These are phyloP conservation scores for Exophiala viscosa DNA, from an alignment of 2,329 filamentous ascomycete genomes.

Conservation along the genomic window DNA sequence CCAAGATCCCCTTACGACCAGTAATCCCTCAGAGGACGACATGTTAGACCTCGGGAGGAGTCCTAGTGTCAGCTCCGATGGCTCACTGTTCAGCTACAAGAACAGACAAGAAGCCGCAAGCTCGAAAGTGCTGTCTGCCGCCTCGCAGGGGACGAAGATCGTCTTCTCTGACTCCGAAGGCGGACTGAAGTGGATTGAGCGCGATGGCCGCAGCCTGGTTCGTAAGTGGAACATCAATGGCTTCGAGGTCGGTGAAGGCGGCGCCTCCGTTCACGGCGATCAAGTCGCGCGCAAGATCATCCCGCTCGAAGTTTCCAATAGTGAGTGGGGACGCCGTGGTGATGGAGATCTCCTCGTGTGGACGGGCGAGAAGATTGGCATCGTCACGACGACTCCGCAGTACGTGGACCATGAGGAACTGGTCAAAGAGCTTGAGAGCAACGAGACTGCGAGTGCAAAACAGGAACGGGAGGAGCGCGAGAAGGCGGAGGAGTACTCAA, in stretches of 20 bases:
- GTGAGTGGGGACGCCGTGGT: conserved; percentile 56
- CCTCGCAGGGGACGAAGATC: conserved; percentile 74
- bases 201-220: conserved; percentile 61
- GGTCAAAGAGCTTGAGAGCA: conserved; percentile 41
- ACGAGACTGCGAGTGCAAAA: conserved; percentile 32
- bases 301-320: conserved; percentile 49
- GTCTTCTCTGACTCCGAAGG: conserved; percentile 82
- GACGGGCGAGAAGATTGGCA: conserved; percentile 80
- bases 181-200: conserved; percentile 83
- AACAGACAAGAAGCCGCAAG: conserved; percentile 80
- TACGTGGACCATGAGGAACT: conserved; percentile 35
- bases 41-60: neutral
- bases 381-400: conserved; percentile 42
- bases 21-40: conserved; percentile 8
- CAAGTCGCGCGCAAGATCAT: conserved; percentile 24
- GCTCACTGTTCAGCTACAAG: conserved; percentile 51
- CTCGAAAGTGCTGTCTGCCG: conserved; percentile 76
- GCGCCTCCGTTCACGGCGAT: conserved; percentile 15
- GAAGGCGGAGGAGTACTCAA: conserved; percentile 59
- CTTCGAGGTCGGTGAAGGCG: conserved; percentile 24
- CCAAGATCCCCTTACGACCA: neutral
- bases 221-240: conserved; percentile 58
- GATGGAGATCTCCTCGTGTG: conserved; percentile 78
- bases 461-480: conserved; percentile 41
- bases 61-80: neutral